phyloP scores from a whole-genome alignment of 1,284 basidiomycete genomes.

The Bjerkandera adusta region DNA sequence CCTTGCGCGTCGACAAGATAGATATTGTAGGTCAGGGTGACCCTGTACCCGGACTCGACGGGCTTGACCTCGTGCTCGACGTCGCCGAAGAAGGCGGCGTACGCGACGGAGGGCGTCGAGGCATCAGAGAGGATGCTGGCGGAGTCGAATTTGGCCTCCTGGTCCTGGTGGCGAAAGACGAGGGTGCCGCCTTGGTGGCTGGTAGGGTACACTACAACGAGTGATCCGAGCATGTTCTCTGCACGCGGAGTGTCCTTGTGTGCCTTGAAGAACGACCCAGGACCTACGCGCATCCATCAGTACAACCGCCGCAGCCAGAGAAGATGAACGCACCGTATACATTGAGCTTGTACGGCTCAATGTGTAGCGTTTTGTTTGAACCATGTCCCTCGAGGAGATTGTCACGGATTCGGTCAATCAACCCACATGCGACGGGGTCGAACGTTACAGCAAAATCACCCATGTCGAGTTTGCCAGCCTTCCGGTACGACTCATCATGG shows the following conservation, averaged over 20 bases:
- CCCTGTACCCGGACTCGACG: conserved; percentile 36
- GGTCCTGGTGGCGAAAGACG: conserved; percentile 27
- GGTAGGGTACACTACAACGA: conserved; percentile 37
- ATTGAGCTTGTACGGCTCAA: conserved; percentile 29
- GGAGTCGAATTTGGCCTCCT: conserved; percentile 31
- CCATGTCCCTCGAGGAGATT: conserved; percentile 21
- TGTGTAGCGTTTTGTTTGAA: conserved; percentile 7
- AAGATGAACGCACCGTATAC: conserved; percentile 27
- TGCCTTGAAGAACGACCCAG: conserved; percentile 40
- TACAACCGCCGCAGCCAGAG: neutral
- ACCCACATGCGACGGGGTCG: conserved; percentile 20
- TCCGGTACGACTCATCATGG: conserved; percentile 25
- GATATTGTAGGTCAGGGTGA: conserved; percentile 42
- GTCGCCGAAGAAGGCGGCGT: conserved; percentile 38
- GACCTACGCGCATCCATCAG: too few relatives aligned
- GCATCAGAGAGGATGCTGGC: neutral
- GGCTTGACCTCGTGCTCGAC: conserved; percentile 40
- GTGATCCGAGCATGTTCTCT: conserved; percentile 38
- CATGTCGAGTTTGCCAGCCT: conserved; percentile 26
- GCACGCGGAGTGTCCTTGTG: conserved; percentile 41
- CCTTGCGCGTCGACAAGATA: conserved; percentile 19
- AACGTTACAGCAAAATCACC: conserved; percentile 26
- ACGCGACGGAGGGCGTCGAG: conserved; percentile 23
- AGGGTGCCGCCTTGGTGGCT: conserved; percentile 36
- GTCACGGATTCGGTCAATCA: conserved; percentile 21